A percentile compares a stretch with the other conserved stretches of the same genome.
Evolutionary conservation across 2,329 filamentous ascomycete species (phyloP).

Genomic region (Trichoderma sp.): DNA sequence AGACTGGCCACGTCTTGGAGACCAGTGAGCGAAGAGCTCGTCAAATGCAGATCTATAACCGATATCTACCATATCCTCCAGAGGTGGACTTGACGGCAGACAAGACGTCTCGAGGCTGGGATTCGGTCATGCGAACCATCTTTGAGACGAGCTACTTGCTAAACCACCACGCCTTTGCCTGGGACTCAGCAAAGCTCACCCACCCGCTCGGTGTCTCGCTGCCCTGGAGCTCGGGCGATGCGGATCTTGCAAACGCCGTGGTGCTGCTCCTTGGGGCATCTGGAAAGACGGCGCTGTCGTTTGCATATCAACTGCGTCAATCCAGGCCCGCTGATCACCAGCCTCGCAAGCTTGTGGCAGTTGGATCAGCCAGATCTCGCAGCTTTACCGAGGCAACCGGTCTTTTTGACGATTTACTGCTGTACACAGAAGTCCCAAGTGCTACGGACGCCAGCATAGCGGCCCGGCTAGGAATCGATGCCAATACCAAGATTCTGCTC

Average conservation of each 20-base stretch:
- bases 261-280: not conserved
- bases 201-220: not conserved
- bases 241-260: not conserved
- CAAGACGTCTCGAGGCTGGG: not conserved
- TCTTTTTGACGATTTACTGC: not conserved
- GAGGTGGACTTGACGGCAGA: not conserved
- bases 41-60: constrained; percentile 1
- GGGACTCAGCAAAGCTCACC: not conserved
- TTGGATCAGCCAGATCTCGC: not conserved
- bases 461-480: not conserved
- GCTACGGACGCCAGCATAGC: not conserved
- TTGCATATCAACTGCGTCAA: not conserved
- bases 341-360: not conserved
- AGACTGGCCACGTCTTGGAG: not conserved
- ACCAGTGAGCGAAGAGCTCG: not conserved
- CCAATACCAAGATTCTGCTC: not conserved
- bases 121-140: not conserved
- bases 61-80: not conserved
- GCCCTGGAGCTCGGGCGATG: not conserved
- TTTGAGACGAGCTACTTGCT: not conserved
- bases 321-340: not conserved
- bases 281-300: not conserved
- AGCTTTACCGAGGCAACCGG: not conserved
- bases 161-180: not conserved
- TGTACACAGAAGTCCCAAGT: not conserved